phyloP scores from a whole-genome alignment of 768 basidiomycete genomes.

The Termitomyces eurrhizus region DNA sequence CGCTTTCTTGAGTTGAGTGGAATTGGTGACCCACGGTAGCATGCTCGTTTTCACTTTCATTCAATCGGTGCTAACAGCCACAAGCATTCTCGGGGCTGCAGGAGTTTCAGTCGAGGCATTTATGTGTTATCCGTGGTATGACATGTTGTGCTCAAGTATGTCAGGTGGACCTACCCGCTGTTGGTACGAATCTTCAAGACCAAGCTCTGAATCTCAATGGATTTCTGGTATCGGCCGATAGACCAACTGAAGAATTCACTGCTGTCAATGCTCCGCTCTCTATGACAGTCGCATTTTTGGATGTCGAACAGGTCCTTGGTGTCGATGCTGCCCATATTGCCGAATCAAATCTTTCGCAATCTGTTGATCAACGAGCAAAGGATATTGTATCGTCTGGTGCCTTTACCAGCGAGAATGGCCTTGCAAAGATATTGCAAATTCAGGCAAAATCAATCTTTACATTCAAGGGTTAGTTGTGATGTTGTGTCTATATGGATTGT shows the following conservation, averaged over 20 bases:
- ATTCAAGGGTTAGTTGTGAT: neutral
- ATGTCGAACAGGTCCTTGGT: conserved; percentile 12
- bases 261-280: conserved; percentile 6
- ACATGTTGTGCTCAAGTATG: neutral
- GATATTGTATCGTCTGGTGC: conserved; percentile 14
- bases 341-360: neutral
- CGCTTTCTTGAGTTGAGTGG: conserved; percentile 15
- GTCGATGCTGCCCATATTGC: neutral
- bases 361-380: conserved; percentile 6
- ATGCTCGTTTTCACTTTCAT: neutral
- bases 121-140: too few species aligned
- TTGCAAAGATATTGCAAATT: conserved; percentile 8
- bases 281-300: conserved; percentile 7
- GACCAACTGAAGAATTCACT: neutral
- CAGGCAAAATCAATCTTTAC: conserved; percentile 12
- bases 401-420: conserved; percentile 9
- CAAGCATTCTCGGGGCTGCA: conserved; percentile 7
- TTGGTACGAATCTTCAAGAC: conserved; percentile 17
- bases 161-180: conserved; percentile 13
- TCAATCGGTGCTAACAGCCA: neutral
- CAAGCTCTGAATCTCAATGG: conserved; percentile 5
- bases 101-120: conserved; percentile 8
- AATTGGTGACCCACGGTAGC: conserved; percentile 10
- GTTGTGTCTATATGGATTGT: too few species aligned
- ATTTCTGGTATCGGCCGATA: neutral